Evolutionary conservation across 441 rosid species (phyloP).

Genomic region (Capsella rubella): DNA sequence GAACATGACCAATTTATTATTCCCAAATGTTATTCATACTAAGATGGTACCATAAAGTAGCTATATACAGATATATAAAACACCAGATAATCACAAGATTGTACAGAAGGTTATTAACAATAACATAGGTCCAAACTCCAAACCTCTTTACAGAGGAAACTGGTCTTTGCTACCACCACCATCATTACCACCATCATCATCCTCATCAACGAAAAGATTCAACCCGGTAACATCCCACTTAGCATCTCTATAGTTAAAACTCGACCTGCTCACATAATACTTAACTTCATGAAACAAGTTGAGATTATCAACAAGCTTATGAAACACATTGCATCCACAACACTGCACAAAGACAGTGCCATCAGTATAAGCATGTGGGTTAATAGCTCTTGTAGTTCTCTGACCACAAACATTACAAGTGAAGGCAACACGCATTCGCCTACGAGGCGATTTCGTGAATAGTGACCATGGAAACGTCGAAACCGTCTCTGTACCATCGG

Average conservation of each 20-base stretch:
- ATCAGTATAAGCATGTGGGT: conserved; percentile 88
- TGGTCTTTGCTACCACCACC: neutral
- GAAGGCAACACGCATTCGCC: conserved; percentile 95
- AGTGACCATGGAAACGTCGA: conserved; percentile 96
- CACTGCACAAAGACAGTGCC: conserved; percentile 98
- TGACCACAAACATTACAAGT: conserved; percentile 91
- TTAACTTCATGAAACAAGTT: conserved; percentile 95
- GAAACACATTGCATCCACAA: conserved; percentile 93
- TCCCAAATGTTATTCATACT: conserved; percentile 10
- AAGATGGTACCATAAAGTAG: conserved; percentile 17
- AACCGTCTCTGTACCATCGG: conserved; percentile 59
- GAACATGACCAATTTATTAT: neutral
- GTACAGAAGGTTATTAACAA: conserved; percentile 16
- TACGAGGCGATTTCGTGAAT: conserved; percentile 90
- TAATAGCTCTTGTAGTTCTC: conserved; percentile 88
- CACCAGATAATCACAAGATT: conserved; percentile 29
- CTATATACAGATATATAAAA: conserved; percentile 31
- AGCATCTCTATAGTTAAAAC: conserved; percentile 62
- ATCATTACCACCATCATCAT: conserved; percentile 27
- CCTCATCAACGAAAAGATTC: conserved; percentile 61
- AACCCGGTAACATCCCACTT: conserved; percentile 64
- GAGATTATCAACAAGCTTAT: conserved; percentile 93
- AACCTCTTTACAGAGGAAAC: conserved; percentile 35
- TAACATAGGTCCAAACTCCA: neutral
- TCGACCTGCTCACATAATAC: conserved; percentile 71